Base-by-base conservation (phyloP, 768 basidiomycete genomes). In the Tylopilus rubrobrunneus region DNA sequence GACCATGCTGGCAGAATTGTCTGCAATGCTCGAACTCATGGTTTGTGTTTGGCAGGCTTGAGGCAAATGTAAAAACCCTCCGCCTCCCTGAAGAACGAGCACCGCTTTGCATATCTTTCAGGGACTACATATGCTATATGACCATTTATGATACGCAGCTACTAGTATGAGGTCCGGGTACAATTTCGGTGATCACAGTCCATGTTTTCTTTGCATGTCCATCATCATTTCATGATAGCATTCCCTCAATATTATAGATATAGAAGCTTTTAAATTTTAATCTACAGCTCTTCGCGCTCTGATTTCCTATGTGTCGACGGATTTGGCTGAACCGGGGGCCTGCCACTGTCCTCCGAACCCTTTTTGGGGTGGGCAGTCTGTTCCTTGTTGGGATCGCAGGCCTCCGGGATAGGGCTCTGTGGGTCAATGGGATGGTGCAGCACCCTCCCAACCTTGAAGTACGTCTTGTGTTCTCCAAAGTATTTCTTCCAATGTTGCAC, bases 401-500 rank as follows among this genome's bases (percentile, higher is more conserved):
- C 86, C 58, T 80, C 82, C 19, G 85, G 89, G 60, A 87, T 77
- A n/a, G 88, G 85, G 59, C 78, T 85, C 28, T 73, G 66, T 41
- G 88, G 89, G 71, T 92, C 87, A 67, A 90, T 89, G 29, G 89
- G 83, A 42, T 74, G 78, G 65, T 92, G 90, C 5, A 76, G 71
- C 21, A 97, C 89, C 52, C 72, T 82, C 21, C 94, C 94, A 40
- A 92, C 82, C 63, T 86, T 86, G 50, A 63, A 62, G 68, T 98
- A 98, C 56, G 82, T 80, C 62, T 89, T 84, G 69, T 92, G 89
- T 9, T 89, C 81, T 1, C 76, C 71, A 64, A 94, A 98, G 76
- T 95, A 98, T 28, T 80, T 76, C 72, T 93, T 95, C 95, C 95
- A 98, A 59, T 94, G 85, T 45, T 80, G 69, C 19, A 97, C 73